Evolutionary conservation across 1,284 basidiomycete species (phyloP).

Genomic region (Trichosporon coremiiforme): DNA sequence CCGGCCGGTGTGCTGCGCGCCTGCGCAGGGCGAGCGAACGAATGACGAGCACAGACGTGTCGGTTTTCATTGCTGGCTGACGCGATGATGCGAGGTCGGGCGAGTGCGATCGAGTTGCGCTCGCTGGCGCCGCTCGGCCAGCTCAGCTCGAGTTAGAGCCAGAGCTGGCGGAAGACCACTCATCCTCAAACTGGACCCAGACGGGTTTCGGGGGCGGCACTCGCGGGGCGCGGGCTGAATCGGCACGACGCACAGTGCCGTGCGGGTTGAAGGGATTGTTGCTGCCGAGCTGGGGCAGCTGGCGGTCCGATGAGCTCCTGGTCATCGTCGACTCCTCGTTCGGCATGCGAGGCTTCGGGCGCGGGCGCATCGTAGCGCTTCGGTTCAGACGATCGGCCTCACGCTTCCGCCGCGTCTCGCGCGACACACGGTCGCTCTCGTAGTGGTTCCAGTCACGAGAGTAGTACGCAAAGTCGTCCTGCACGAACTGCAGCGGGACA

Average conservation of each 20-base stretch:
- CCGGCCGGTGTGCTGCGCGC: neutral
- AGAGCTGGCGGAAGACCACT: slow-evolving; percentile 1
- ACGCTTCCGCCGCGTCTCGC: neutral
- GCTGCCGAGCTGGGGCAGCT: neutral
- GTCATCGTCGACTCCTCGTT: neutral
- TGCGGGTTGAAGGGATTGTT: slow-evolving; percentile 15
- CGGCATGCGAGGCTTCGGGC: neutral
- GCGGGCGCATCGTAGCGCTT: neutral
- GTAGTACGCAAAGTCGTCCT: slow-evolving; percentile 12
- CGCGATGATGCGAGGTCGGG: neutral
- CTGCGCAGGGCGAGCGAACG: neutral
- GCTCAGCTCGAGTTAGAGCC: slow-evolving; percentile 1
- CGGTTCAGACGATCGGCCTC: slow-evolving; percentile 6
- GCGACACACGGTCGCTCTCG: neutral
- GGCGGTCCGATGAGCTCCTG: neutral
- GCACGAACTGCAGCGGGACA: neutral
- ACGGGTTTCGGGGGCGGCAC: neutral
- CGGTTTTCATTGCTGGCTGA: neutral
- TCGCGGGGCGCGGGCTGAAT: neutral
- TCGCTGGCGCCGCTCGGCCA: neutral
- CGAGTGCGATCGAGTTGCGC: too few relatives aligned
- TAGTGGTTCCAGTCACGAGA: slow-evolving; percentile 16
- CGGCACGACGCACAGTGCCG: slow-evolving; percentile 1
- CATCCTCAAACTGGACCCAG: slow-evolving; percentile 10
- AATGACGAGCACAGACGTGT: neutral